A percentile compares a stretch with the other conserved stretches of the same genome.
Conservation (phyloP, 129 eudicot genomes). For the Ambrosia artemisiifolia region DNA sequence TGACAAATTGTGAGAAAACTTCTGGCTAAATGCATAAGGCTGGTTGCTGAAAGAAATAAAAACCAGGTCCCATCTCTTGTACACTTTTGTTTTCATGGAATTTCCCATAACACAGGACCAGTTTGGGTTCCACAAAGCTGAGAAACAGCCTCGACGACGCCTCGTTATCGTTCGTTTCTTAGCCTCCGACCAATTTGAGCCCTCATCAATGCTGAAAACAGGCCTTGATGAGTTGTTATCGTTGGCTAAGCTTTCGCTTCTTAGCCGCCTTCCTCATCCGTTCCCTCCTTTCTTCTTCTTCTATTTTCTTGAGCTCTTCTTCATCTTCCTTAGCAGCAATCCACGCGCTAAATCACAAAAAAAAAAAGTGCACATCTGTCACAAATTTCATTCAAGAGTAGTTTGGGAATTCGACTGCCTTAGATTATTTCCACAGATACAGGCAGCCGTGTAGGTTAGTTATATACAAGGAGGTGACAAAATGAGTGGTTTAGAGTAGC, state of each 20-base stretch:
- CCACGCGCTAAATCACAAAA: conserved; percentile 47
- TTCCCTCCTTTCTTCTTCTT: conserved; percentile 57
- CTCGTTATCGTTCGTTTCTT: conserved; percentile 24
- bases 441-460: not conserved
- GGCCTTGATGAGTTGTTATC: not conserved
- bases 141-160: too few relatives aligned
- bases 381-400: not conserved
- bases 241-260: conserved; percentile 31
- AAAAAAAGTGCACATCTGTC: not conserved
- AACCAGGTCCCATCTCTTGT: conserved; percentile 22
- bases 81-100: conserved; percentile 15
- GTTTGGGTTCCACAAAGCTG: not conserved
- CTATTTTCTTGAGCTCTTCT: conserved; percentile 61
- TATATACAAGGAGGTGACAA: not conserved
- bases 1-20: not conserved
- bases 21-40: conserved; percentile 10
- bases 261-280: conserved; percentile 23
- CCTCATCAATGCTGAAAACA: not conserved
- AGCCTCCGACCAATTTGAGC: conserved; percentile 11
- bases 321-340: conserved; percentile 76
- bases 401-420: not conserved
- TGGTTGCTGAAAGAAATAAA: conserved; percentile 9
- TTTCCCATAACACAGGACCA: conserved; percentile 10
- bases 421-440: not conserved
- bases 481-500: not conserved